Conservation (phyloP, 352 stramenopile species). For the Phytophthora ohioensis region DNA sequence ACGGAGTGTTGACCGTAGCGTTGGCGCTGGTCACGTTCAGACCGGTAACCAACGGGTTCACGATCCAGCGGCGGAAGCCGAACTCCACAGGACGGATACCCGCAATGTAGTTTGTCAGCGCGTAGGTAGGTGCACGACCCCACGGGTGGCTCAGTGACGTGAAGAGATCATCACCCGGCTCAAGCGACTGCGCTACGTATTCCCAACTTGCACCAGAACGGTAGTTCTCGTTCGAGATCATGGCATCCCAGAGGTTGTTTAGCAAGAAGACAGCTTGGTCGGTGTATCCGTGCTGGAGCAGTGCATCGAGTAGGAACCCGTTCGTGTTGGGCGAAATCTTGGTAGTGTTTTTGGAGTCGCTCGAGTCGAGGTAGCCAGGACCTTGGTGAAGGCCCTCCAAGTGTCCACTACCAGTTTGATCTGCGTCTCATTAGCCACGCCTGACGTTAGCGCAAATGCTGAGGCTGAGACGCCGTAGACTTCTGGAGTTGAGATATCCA, state of each 20-base stretch:
- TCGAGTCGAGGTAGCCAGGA: slow-evolving; percentile 41
- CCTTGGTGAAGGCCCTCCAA: slow-evolving; percentile 37
- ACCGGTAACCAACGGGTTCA: slow-evolving; percentile 37
- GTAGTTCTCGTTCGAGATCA: slow-evolving; percentile 44
- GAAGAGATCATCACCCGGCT: slow-evolving; percentile 27
- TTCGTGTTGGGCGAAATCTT: slow-evolving; percentile 46
- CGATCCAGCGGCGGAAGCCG: slow-evolving; percentile 41
- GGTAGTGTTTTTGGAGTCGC: slow-evolving; percentile 24
- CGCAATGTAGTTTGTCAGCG: slow-evolving; percentile 41
- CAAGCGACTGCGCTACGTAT: slow-evolving; percentile 37
- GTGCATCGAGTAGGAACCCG: slow-evolving; percentile 38
- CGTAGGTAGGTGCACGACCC: slow-evolving; percentile 37
- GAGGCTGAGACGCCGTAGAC: slow-evolving; percentile 40
- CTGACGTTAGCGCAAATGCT: slow-evolving; percentile 40
- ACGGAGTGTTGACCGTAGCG: slow-evolving; percentile 39
- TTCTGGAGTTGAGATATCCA: slow-evolving; percentile 29
- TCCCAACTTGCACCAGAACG: slow-evolving; percentile 35
- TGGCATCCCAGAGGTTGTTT: slow-evolving; percentile 44
- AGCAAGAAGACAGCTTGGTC: slow-evolving; percentile 36
- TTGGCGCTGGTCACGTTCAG: slow-evolving; percentile 36
- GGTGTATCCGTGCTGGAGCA: slow-evolving; percentile 30
- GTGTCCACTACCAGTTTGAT: slow-evolving; percentile 29
- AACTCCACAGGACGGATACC: slow-evolving; percentile 40
- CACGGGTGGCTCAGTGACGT: slow-evolving; percentile 43
- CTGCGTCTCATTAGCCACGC: slow-evolving; percentile 39